Conservation (phyloP, 805 yeast species). For the Cyberlindnera maritima region DNA sequence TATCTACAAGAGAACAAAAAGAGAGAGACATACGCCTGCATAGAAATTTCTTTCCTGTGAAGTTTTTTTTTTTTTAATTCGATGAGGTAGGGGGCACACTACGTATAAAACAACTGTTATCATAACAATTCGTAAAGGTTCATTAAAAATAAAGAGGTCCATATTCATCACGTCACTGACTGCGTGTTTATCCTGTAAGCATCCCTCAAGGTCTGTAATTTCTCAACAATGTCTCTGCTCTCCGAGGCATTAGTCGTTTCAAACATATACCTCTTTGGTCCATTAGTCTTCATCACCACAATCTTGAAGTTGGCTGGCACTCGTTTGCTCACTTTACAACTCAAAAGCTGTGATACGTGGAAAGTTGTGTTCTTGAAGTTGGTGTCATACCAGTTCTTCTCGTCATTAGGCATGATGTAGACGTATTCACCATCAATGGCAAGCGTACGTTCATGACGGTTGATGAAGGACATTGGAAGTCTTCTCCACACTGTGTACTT, state of each 20-base stretch:
- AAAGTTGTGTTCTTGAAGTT: conserved; percentile 78
- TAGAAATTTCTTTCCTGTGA: neutral
- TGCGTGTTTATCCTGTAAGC: conserved; percentile 46
- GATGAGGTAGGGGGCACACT: conserved; percentile 12
- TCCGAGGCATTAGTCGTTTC: conserved; percentile 66
- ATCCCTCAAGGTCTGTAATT: conserved; percentile 54
- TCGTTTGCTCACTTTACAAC: conserved; percentile 73
- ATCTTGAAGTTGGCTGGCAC: conserved; percentile 80
- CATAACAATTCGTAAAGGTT: too few species aligned
- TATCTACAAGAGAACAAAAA: too few species aligned
- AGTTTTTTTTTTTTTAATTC: conserved; percentile 3
- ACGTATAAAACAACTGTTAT: too few species aligned
- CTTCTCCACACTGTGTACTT: conserved; percentile 88
- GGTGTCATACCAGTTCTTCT: conserved; percentile 66
- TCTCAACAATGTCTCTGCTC: conserved; percentile 73
- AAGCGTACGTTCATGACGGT: conserved; percentile 75
- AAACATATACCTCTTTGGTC: conserved; percentile 80
- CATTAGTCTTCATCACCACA: conserved; percentile 63
- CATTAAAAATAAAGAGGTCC: too few species aligned
- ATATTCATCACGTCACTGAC: conserved; percentile 5
- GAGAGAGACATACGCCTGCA: too few species aligned
- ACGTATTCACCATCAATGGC: conserved; percentile 94
- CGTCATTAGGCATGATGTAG: conserved; percentile 83
- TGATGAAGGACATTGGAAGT: conserved; percentile 79
- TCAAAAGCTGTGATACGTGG: conserved; percentile 73